phyloP scores from a whole-genome alignment of 805 yeast species.

The Diddensiella caesifluorescens region DNA sequence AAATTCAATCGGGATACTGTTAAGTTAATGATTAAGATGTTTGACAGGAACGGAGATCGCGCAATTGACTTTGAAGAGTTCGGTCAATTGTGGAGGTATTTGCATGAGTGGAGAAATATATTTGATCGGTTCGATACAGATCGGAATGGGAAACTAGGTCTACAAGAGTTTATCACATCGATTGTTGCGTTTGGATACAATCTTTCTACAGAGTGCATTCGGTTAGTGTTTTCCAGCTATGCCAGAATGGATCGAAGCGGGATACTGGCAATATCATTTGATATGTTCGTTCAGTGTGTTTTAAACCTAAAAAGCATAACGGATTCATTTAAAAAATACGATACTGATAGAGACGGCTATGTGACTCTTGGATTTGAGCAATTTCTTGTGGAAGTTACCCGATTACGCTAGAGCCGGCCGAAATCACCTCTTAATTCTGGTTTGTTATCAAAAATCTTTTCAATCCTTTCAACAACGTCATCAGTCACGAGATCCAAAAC shows the following conservation, averaged over 20 bases:
- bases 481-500: conserved; percentile 26
- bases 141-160: conserved; percentile 53
- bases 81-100: conserved; percentile 59
- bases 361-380: conserved; percentile 36
- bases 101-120: conserved; percentile 59
- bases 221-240: conserved; percentile 54
- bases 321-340: conserved; percentile 72
- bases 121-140: conserved; percentile 60
- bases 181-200: conserved; percentile 62
- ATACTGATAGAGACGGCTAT: conserved; percentile 62
- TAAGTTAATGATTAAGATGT: conserved; percentile 55
- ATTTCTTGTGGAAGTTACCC: conserved; percentile 32
- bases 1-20: conserved; percentile 57
- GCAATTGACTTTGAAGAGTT: conserved; percentile 55
- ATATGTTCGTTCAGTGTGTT: conserved; percentile 73
- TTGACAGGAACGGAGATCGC: conserved; percentile 46
- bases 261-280: conserved; percentile 53
- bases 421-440: conserved; percentile 12
- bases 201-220: conserved; percentile 50
- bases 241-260: conserved; percentile 35
- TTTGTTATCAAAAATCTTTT: conserved; percentile 28
- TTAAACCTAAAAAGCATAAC: conserved; percentile 73
- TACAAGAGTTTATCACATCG: conserved; percentile 59
- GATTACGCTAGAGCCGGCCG: conserved; percentile 22
- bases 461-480: conserved; percentile 27